phyloP scores from a whole-genome alignment of 495 filamentous ascomycete genomes.

The Penicillium manginii region DNA sequence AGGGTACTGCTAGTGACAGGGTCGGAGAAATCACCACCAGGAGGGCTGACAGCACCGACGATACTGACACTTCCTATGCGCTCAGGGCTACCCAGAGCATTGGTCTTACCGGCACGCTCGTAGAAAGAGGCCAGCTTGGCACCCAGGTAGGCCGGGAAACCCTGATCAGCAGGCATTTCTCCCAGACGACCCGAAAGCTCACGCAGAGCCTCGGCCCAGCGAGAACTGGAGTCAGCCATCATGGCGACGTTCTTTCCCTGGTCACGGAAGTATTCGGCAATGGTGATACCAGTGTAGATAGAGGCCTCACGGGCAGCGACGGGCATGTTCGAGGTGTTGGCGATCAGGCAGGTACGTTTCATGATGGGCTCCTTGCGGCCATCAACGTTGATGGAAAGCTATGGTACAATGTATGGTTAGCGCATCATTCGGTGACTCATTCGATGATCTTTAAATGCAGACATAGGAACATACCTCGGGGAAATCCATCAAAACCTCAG shows the following conservation, averaged over 20 bases:
- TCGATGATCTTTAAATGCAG: slow-evolving; percentile 10
- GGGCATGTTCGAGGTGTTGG: slow-evolving; percentile 99
- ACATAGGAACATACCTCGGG: slow-evolving; percentile 63
- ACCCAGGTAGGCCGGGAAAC: slow-evolving; percentile 97
- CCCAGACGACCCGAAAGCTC: slow-evolving; percentile 98
- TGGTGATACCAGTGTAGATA: slow-evolving; percentile 98
- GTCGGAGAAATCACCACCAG: slow-evolving; percentile 98
- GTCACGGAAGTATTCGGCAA: slow-evolving; percentile 98
- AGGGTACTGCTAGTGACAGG: slow-evolving; percentile 94
- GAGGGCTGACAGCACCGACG: slow-evolving; percentile 95
- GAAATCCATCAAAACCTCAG: slow-evolving; percentile 99
- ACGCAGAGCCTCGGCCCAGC: slow-evolving; percentile 98
- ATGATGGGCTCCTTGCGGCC: slow-evolving; percentile 98
- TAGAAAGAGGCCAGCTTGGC: slow-evolving; percentile 99
- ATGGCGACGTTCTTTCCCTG: slow-evolving; percentile 98
- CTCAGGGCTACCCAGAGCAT: slow-evolving; percentile 83
- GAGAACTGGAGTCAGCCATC: slow-evolving; percentile 99
- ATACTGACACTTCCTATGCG: slow-evolving; percentile 93
- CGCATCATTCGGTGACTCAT: not conserved
- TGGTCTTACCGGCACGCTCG: slow-evolving; percentile 91
- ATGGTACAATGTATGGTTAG: slow-evolving; percentile 3
- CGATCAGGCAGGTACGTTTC: slow-evolving; percentile 98
- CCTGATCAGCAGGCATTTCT: slow-evolving; percentile 99
- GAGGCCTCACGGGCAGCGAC: slow-evolving; percentile 98
- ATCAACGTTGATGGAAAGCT: slow-evolving; percentile 86